Conservation (phyloP, 2,329 filamentous ascomycete species). For the Fusarium sulawesiense region DNA sequence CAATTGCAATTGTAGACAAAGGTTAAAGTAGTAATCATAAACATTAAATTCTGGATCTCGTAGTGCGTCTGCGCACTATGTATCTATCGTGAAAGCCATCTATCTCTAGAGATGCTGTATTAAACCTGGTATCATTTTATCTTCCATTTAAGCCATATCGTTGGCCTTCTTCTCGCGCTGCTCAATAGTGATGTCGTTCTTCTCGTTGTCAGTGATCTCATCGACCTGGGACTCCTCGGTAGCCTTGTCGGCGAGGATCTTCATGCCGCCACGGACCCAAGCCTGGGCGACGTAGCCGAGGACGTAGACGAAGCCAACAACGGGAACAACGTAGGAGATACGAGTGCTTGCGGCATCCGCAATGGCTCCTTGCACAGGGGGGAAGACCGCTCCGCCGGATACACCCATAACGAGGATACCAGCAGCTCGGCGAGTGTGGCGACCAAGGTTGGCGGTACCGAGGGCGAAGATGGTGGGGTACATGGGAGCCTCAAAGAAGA, state of each 20-base stretch:
- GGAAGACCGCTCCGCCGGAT: conserved; percentile 69
- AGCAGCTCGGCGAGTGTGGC: conserved; percentile 79
- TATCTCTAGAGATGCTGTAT: background rate
- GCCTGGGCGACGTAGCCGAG: conserved; percentile 34
- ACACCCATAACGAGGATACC: conserved; percentile 78
- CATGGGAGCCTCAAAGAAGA: conserved; percentile 84
- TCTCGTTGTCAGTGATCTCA: conserved; percentile 19
- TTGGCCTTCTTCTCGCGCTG: conserved; percentile 38
- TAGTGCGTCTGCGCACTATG: conserved; percentile 1
- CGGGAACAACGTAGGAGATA: conserved; percentile 41
- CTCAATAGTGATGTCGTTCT: conserved; percentile 28
- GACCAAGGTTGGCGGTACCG: conserved; percentile 78
- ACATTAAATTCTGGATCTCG: conserved; percentile 27
- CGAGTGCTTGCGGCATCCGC: conserved; percentile 41
- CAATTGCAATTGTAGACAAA: background rate
- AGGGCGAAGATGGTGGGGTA: conserved; percentile 85
- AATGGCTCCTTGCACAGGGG: conserved; percentile 36
- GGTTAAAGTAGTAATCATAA: conserved; percentile 8
- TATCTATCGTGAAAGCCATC: conserved; percentile 10
- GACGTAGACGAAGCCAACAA: conserved; percentile 43
- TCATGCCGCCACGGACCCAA: conserved; percentile 39
- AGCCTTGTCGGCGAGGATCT: conserved; percentile 22
- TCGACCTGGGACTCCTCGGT: background rate
- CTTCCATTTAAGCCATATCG: conserved; percentile 19
- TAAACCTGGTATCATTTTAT: background rate